These are phyloP conservation scores for Asterionellopsis glacialis DNA, from an alignment of 108 stramenopile species.

Conservation along the genomic window DNA sequence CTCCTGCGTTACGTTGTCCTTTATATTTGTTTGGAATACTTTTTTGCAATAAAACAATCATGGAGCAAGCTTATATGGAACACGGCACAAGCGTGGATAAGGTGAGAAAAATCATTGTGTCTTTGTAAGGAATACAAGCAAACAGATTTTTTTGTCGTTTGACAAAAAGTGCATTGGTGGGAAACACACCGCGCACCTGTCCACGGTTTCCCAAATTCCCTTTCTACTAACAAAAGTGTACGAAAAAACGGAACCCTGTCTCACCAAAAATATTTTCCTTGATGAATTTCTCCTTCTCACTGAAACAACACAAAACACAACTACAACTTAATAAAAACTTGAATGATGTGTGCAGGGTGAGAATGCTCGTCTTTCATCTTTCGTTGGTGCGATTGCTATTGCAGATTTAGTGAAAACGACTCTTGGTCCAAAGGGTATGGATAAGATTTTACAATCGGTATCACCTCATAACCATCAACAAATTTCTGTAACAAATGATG, in stretches of 20 bases:
- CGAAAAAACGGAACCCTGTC: constrained; percentile 3
- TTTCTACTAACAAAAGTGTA: constrained; percentile 2
- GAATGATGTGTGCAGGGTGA: constrained; percentile 74
- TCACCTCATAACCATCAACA: constrained; percentile 70
- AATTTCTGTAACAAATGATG: constrained; percentile 86
- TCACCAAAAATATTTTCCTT: not conserved
- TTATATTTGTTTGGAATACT: not conserved
- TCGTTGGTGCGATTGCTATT: constrained; percentile 99
- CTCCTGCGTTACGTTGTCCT: not conserved
- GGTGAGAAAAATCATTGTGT: constrained; percentile 36
- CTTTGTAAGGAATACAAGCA: not conserved
- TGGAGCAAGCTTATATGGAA: constrained; percentile 84
- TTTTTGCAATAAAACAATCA: constrained; percentile 21
- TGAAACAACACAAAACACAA: not conserved
- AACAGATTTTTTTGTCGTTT: not conserved
- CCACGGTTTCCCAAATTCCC: not conserved
- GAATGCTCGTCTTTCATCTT: constrained; percentile 96
- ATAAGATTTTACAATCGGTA: constrained; percentile 94
- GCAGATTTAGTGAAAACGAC: constrained; percentile 99
- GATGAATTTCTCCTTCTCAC: constrained; percentile 4
- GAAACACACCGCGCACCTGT: not conserved
- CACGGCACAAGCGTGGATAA: constrained; percentile 81
- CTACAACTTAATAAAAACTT: constrained; percentile 1
- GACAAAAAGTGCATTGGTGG: not conserved
- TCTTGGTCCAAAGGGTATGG: constrained; percentile 99